Evolutionary conservation across 139 green algal genomes (phyloP).

Genomic region (Axilococcus clingmanii): DNA sequence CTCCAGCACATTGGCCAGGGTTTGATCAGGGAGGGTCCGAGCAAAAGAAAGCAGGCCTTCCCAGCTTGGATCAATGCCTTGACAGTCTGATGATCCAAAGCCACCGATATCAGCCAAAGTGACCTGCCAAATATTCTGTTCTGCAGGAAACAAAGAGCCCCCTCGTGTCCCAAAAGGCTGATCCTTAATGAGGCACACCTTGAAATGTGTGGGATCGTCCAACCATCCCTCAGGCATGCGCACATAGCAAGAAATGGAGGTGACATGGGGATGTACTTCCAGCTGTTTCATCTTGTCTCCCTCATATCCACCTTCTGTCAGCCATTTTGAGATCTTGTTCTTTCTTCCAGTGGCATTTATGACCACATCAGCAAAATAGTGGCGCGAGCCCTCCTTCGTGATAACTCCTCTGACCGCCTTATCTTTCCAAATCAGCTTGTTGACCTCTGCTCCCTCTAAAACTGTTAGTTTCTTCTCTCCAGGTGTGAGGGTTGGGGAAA

Average conservation of each 20-base stretch:
- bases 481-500: too few species aligned
- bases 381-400: not conserved
- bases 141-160: slow-evolving; percentile 2
- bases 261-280: slow-evolving; percentile 6
- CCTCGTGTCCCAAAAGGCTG: slow-evolving; percentile 1
- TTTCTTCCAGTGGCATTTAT: slow-evolving; percentile 3
- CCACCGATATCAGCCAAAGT: slow-evolving; percentile 6
- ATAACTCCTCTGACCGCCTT: not conserved
- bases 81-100: not conserved
- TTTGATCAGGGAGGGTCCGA: slow-evolving; percentile 5
- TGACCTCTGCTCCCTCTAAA: not conserved
- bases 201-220: not conserved
- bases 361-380: not conserved
- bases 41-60: slow-evolving; percentile 4
- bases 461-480: too few species aligned
- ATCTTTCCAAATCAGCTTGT: not conserved
- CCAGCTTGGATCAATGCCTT: not conserved
- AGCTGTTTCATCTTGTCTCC: not conserved
- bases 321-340: not conserved
- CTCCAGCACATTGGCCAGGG: not conserved
- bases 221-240: slow-evolving; percentile 1
- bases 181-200: not conserved
- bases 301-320: not conserved
- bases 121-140: slow-evolving; percentile 6
- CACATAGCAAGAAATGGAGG: not conserved